Base-by-base conservation (phyloP, 768 basidiomycete genomes). In the Leccinum olivaceopallidum region DNA sequence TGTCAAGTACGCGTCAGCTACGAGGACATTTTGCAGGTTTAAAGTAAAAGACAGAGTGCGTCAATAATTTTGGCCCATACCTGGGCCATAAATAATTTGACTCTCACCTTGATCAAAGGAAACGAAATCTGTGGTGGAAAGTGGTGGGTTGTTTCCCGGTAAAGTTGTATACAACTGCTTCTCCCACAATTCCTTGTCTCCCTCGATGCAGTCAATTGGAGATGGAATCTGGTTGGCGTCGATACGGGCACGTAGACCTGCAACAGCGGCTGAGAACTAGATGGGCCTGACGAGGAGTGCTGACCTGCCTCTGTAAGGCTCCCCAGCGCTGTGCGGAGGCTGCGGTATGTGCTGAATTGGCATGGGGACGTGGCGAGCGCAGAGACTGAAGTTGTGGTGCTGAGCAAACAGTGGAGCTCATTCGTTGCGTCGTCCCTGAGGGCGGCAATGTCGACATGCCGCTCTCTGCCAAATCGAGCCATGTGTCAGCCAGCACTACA, bases 201-300 rank as follows among this genome's bases (percentile, higher is more conserved):
- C 75, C 66, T 93, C 90, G 55, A 90, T 85, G 13, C 85, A 79
- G 47, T 90, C 87, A 16, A 92, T 86, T 24, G 94, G 89, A 4
- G 94, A 95, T n/a, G 97, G 97, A 30, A 98, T 87, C 70, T 96
- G 94, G 65, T 77, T 82, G 7, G 90, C 87, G 72, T 98, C 92
- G 66, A 99, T 93, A 59, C 87, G 85, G 51, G 89, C 82, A 44
- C 91, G 85, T 58, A 92, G 81, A 59, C 94, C 93, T 90, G 65
- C 9, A 55, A 65, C 16, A 28, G 48, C 44, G 32, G 32, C 36
- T 65, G 55, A 68, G 49, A 42, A 60, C 24, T 8, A 26, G 18
- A 22, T 49, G 34, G 34, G 28, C 34, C 32, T 8, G 44, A 48
- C 36, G 10, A 47, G 30, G 22, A 48, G 20, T n/a, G 49, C 5